Evolutionary conservation across 495 filamentous ascomycete species (phyloP).

Genomic region (Penicillium ochrochloron): DNA sequence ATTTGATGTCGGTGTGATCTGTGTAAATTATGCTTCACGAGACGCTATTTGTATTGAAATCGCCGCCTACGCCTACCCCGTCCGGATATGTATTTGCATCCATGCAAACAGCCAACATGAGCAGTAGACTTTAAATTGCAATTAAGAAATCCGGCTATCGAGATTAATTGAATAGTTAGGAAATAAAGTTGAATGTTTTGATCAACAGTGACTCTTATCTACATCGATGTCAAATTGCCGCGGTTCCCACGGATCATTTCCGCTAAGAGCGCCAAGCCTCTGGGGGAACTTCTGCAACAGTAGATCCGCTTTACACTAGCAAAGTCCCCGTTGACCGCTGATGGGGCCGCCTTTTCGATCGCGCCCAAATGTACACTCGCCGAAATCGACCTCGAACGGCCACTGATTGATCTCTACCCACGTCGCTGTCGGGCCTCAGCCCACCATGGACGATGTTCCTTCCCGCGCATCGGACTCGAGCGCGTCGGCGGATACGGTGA

Average conservation of each 20-base stretch:
- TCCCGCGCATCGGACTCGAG: slow-evolving; percentile 31
- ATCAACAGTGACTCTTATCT: neutral
- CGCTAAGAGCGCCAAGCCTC: slow-evolving; percentile 22
- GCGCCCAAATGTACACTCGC: slow-evolving; percentile 7
- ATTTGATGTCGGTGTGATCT: neutral
- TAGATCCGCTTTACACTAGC: slow-evolving; percentile 1
- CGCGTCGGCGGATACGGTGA: slow-evolving; percentile 24
- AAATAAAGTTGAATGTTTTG: neutral
- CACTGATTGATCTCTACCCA: slow-evolving; percentile 10
- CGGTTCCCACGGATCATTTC: slow-evolving; percentile 8
- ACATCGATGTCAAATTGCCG: neutral
- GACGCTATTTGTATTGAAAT: no score
- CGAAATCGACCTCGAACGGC: slow-evolving; percentile 6
- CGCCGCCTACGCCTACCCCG: no score
- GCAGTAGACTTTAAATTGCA: neutral
- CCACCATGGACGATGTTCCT: slow-evolving; percentile 43
- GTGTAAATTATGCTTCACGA: neutral
- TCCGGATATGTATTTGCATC: neutral
- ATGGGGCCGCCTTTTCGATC: slow-evolving; percentile 8
- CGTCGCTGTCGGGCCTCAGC: slow-evolving; percentile 11
- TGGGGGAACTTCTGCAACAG: slow-evolving; percentile 7
- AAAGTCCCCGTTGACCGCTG: slow-evolving; percentile 8
- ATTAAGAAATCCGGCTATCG: neutral
- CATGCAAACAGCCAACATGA: neutral
- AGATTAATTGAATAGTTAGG: neutral